phyloP scores from a whole-genome alignment of 352 stramenopile species.

The Phytophthora lateralis region DNA sequence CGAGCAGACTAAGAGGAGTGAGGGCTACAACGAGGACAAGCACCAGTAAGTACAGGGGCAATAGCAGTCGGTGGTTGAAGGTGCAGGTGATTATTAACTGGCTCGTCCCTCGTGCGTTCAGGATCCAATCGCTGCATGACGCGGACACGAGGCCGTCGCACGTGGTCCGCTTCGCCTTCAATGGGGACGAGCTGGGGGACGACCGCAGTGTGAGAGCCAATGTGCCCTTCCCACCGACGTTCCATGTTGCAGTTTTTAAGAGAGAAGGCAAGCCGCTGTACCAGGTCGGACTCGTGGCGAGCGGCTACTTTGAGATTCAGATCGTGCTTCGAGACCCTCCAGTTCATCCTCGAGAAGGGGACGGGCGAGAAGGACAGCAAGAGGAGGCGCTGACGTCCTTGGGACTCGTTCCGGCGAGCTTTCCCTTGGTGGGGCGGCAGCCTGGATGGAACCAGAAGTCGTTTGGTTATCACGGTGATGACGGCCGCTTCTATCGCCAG shows the following conservation, averaged over 20 bases:
- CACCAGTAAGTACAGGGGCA: constrained; percentile 40
- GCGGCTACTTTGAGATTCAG: constrained; percentile 85
- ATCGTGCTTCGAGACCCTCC: constrained; percentile 40
- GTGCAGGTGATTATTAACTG: constrained; percentile 1
- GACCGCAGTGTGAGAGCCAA: constrained; percentile 81
- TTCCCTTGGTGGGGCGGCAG: constrained; percentile 64
- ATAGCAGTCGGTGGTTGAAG: neutral
- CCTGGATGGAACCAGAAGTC: constrained; percentile 74
- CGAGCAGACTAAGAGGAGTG: constrained; percentile 44
- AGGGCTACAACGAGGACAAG: constrained; percentile 39
- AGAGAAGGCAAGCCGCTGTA: constrained; percentile 31
- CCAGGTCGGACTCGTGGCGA: constrained; percentile 54
- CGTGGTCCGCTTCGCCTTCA: constrained; percentile 55
- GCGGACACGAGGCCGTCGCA: constrained; percentile 34
- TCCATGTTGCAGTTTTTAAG: constrained; percentile 63
- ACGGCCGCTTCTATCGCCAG: constrained; percentile 70
- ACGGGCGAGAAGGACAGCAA: neutral
- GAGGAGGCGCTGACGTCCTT: constrained; percentile 59
- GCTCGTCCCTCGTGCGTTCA: constrained; percentile 10
- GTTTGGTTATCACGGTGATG: constrained; percentile 83
- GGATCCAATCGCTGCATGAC: constrained; percentile 35
- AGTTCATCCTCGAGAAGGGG: neutral
- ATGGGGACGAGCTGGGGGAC: constrained; percentile 54
- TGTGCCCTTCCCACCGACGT: constrained; percentile 60
- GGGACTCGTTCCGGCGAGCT: constrained; percentile 52